Evolutionary conservation across 106 monocot genomes (phyloP).

Genomic region (Dactylorhiza incarnata): DNA sequence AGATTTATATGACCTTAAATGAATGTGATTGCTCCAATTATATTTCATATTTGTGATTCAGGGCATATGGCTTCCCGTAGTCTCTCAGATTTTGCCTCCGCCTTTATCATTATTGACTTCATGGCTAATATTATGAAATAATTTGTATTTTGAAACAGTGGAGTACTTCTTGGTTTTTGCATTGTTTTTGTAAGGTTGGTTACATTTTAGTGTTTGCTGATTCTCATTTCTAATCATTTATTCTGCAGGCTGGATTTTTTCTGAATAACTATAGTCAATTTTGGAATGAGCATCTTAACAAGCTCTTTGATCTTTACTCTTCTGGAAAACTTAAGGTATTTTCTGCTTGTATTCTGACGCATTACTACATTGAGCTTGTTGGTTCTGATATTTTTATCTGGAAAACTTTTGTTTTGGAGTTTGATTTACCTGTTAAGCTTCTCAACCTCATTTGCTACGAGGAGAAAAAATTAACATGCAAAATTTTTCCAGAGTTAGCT

Average conservation of each 20-base stretch:
- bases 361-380: neutral
- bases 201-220: neutral
- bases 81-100: neutral
- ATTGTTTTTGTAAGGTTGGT: neutral
- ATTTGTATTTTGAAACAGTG: neutral
- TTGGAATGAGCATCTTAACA: constrained; percentile 74
- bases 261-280: constrained; percentile 67
- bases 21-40: neutral
- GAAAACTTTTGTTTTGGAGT: neutral
- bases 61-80: neutral
- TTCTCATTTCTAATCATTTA: neutral
- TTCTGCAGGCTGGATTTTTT: constrained; percentile 91
- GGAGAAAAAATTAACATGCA: neutral
- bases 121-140: neutral
- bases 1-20: neutral
- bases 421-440: neutral
- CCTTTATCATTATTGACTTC: neutral
- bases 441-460: neutral
- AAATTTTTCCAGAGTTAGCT: no score
- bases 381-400: neutral
- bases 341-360: neutral
- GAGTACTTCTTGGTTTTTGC: neutral
- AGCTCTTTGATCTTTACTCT: constrained; percentile 67
- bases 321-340: constrained; percentile 89
- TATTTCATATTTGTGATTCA: neutral